Evolutionary conservation across 2,329 filamentous ascomycete species (phyloP).

Genomic region (Diaporthe capsici): DNA sequence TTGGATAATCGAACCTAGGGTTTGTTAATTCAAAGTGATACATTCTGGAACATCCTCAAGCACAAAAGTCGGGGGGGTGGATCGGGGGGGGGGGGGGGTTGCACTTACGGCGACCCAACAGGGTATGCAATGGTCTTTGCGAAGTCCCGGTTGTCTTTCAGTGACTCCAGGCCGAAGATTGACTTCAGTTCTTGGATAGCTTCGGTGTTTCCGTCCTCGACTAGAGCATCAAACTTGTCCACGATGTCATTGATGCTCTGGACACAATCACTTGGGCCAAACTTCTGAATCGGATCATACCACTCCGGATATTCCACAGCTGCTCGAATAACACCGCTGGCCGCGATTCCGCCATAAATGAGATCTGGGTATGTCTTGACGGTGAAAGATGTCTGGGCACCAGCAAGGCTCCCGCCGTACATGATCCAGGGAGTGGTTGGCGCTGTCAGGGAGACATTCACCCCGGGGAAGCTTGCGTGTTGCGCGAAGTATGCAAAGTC

Average conservation of each 20-base stretch:
- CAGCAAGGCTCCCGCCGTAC: constrained; percentile 41
- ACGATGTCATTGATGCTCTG: constrained; percentile 63
- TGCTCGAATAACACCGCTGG: constrained; percentile 59
- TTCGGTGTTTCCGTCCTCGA: constrained; percentile 56
- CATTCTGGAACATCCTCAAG: too few species aligned
- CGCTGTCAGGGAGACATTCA: constrained; percentile 58
- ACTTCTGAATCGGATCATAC: constrained; percentile 65
- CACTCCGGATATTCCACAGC: constrained; percentile 61
- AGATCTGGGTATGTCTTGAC: constrained; percentile 60
- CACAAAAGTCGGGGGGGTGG: too few species aligned
- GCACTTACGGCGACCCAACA: constrained; percentile 54
- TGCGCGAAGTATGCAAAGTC: constrained; percentile 67
- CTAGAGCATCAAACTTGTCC: constrained; percentile 63
- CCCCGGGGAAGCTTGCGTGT: constrained; percentile 58
- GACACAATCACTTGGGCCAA: constrained; percentile 63
- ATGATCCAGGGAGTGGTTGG: constrained; percentile 53
- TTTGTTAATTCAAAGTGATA: too few species aligned
- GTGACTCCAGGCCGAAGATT: constrained; percentile 60
- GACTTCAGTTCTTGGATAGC: constrained; percentile 61
- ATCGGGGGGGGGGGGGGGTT: too few species aligned
- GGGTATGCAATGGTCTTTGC: constrained; percentile 63
- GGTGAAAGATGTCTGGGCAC: constrained; percentile 51
- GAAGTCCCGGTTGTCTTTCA: constrained; percentile 62
- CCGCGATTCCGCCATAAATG: constrained; percentile 63
- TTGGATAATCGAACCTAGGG: constrained; percentile 59